Evolutionary conservation across 192 early-diverging fungal genomes (phyloP), one percentile per base, ranked within the genome.

Genomic region (Allomyces javanicus): DNA sequence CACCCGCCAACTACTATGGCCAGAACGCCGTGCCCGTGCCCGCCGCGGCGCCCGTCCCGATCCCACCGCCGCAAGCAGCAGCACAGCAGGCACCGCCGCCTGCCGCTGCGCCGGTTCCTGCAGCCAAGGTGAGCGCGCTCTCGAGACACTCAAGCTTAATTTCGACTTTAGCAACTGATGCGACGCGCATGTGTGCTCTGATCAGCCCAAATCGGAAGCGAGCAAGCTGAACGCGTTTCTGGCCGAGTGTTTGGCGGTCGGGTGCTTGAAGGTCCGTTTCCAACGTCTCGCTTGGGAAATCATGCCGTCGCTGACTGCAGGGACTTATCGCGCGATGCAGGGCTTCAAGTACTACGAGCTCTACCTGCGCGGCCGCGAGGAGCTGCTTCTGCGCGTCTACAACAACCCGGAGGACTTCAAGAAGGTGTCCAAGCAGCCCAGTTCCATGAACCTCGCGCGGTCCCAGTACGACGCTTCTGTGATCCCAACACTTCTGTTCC

Each of bases 341-440:
- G 85, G 86, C 40, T 87, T 87, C 67, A 72, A 75, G 64, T 76
- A 86, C 61, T 83, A 86, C 75, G 81, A 84, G 22, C 71, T 83
- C 25, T 77, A 85, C 25, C 79, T 87, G 10, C 78, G 86, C 26
- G 83, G 86, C 62, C 72, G 86, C 26, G 86, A 87, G 69, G 86
- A 87, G 44, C 75, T 87, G 21, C 69, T 87, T 3, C 69, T 87
- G 27, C 77, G 84, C 11, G 78, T 87, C 26, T 80, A 73, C 70
- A 80, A 76, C 58, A 74, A 76, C 73, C 17, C 50, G 17, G 50
- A 58, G 9, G 21, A 58, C 17, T n/a, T 40, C 33, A 40, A 40
- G 33, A 40, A 40, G 33, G 33, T 40, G 33, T 40, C 33, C 33
- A 66, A 26, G 11, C 74, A 70, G 10, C 73, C 70, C 17, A 67